Evolutionary conservation across 1,284 basidiomycete species (phyloP), one percentile per base, ranked within the genome.

Genomic region (Polyporus tsugae): DNA sequence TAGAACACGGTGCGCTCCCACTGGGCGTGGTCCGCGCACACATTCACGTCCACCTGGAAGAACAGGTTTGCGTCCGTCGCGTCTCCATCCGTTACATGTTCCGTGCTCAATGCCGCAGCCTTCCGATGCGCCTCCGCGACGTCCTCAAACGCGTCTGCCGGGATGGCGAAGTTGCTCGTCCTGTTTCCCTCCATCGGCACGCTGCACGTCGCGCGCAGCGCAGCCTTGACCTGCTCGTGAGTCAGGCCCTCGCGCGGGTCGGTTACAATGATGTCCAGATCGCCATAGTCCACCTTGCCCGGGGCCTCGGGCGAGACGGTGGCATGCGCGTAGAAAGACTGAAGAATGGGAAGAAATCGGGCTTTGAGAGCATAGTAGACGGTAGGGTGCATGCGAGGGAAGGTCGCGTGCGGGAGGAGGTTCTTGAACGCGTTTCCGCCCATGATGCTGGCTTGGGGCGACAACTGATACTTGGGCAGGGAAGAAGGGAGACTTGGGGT

Each of bases 371-470:
- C 73, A 22, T 75, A 55, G 75, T 92, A 92, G 52, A 87, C 80
- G 2, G 76, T 46, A 0, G 87, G 83, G 33, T 86, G 82, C 63
- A 92, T 83, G 6, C 91, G 86, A 53, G 90, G 91, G 70, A 91
- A 88, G 0, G 85, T 78, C 7, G 78, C 80, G 4, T 82, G 62
- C 5, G 81, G 79, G 1, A 90, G 77, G n/a, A 73, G 65, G 17
- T 81, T 75, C 53, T 80, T 80, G 80, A 92, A 91, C 3, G 91
- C 90, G 74, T 84, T 89, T 29, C 91, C 91, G 22, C 91, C 91
- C 91, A 92, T 92, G 52, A 5, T 41, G 46, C 46, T 25, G 39
- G 59, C 19, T 11, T 19, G 6, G 22, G 46, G 4, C 46, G 13
- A 19, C 35, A 36, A n/a, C 55, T 3, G 58, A 60, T 35, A 35